Percentiles rank a stretch among this genome's conserved stretches.
Conservation (phyloP, 305 asterid species). For the Fraxinus baroniana region DNA sequence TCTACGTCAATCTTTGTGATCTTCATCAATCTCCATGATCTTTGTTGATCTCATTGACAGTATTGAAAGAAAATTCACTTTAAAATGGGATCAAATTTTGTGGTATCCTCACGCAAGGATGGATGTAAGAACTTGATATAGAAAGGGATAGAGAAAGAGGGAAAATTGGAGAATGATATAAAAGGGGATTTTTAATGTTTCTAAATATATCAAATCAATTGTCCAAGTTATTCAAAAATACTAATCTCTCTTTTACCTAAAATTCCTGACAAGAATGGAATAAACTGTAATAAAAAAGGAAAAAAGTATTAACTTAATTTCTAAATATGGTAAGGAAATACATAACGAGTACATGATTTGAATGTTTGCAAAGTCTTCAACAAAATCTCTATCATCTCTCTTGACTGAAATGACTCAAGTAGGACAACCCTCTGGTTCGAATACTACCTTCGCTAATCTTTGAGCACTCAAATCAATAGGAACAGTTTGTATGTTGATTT, state of each 20-base stretch:
- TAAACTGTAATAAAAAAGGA: not conserved
- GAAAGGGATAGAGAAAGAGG: not conserved
- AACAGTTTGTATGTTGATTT: constrained; percentile 32
- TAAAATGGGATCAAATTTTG: constrained; percentile 14
- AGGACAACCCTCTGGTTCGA: not conserved
- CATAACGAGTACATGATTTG: not conserved
- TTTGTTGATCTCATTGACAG: not conserved
- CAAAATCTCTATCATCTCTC: not conserved
- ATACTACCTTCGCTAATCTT: constrained; percentile 20
- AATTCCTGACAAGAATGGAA: not conserved
- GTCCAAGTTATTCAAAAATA: not conserved
- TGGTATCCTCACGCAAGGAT: constrained; percentile 1
- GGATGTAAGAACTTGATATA: not conserved
- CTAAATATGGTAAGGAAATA: not conserved
- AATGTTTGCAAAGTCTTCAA: not conserved
- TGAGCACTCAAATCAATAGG: constrained; percentile 43
- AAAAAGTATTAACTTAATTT: not conserved
- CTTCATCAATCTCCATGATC: too few species aligned
- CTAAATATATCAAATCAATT: not conserved
- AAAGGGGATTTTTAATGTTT: not conserved
- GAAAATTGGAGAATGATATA: not conserved
- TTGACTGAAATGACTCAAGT: not conserved
- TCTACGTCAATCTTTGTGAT: too few species aligned
- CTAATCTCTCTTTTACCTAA: not conserved
- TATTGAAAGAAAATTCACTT: not conserved